Evolutionary conservation across 2,329 filamentous ascomycete species (phyloP).

Genomic region (Xylariaceae sp.): DNA sequence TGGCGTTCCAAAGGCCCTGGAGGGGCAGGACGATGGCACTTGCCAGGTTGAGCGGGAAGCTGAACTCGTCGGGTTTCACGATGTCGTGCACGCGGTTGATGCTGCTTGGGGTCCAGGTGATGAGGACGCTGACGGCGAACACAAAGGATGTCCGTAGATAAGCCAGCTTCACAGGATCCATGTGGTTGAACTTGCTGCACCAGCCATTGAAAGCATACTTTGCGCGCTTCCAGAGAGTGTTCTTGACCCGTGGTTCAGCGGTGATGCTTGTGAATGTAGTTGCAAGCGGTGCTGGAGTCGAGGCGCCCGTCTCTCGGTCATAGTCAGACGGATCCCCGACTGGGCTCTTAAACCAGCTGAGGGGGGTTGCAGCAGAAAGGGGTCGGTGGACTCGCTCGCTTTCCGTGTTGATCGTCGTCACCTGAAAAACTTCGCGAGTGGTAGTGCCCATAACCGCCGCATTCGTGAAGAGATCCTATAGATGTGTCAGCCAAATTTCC

Average conservation of each 20-base stretch:
- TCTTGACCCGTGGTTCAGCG: constrained; percentile 25
- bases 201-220: constrained; percentile 24
- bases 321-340: constrained; percentile 17
- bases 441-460: constrained; percentile 34
- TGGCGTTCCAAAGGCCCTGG: constrained; percentile 75
- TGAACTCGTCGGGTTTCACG: constrained; percentile 46
- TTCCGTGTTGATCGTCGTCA: constrained; percentile 31
- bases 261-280: constrained; percentile 33
- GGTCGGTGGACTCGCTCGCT: constrained; percentile 19
- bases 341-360: constrained; percentile 33
- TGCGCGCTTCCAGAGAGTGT: constrained; percentile 17
- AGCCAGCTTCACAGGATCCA: constrained; percentile 57
- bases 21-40: constrained; percentile 69
- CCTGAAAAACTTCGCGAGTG: constrained; percentile 31
- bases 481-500: neutral
- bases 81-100: constrained; percentile 71
- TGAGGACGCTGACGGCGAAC: constrained; percentile 56
- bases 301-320: constrained; percentile 4
- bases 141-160: constrained; percentile 59
- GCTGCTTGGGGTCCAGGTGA: constrained; percentile 63
- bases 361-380: constrained; percentile 14
- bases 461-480: constrained; percentile 30
- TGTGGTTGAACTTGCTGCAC: constrained; percentile 35
- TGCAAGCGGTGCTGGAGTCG: constrained; percentile 23
- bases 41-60: constrained; percentile 64